phyloP scores from a whole-genome alignment of 2,329 filamentous ascomycete species.

The Knufia fluminis region DNA sequence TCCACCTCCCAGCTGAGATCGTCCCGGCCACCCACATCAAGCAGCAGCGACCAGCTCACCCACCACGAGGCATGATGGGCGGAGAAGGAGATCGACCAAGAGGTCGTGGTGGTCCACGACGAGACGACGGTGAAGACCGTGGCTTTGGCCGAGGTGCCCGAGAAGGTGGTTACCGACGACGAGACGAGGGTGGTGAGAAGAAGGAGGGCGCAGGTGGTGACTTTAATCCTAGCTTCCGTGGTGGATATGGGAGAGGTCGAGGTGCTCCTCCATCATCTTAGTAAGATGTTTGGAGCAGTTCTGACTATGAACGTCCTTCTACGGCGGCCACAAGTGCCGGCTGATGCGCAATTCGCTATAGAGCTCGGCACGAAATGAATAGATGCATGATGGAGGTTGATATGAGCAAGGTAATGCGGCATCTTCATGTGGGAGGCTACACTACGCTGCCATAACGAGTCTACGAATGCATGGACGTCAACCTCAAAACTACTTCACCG shows the following conservation, averaged over 20 bases:
- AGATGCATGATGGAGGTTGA: no score
- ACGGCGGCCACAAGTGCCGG: no score
- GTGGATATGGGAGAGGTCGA: conserved; percentile 82
- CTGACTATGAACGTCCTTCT: no score
- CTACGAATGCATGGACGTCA: no score
- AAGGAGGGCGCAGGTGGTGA: conserved; percentile 86
- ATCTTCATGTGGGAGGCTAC: no score
- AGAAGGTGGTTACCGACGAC: conserved; percentile 85
- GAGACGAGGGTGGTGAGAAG: conserved; percentile 73
- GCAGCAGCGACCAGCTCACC: conserved; percentile 90
- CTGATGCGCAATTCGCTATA: no score
- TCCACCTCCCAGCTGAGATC: conserved; percentile 98
- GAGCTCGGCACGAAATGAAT: no score
- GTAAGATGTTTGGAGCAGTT: neutral
- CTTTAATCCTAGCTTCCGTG: conserved; percentile 88
- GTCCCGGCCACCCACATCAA: conserved; percentile 99
- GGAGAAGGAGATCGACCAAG: conserved; percentile 68
- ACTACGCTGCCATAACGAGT: no score
- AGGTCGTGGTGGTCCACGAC: conserved; percentile 59
- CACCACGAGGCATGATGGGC: conserved; percentile 96
- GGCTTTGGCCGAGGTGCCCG: conserved; percentile 53
- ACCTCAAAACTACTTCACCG: no score
- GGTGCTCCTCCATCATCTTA: conserved; percentile 47
- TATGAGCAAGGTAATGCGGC: no score
- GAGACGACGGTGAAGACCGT: conserved; percentile 28